Evolutionary conservation across 352 stramenopile genomes (phyloP), one percentile per base, ranked within the genome.

Genomic region (Thraustochytrium sp.): DNA sequence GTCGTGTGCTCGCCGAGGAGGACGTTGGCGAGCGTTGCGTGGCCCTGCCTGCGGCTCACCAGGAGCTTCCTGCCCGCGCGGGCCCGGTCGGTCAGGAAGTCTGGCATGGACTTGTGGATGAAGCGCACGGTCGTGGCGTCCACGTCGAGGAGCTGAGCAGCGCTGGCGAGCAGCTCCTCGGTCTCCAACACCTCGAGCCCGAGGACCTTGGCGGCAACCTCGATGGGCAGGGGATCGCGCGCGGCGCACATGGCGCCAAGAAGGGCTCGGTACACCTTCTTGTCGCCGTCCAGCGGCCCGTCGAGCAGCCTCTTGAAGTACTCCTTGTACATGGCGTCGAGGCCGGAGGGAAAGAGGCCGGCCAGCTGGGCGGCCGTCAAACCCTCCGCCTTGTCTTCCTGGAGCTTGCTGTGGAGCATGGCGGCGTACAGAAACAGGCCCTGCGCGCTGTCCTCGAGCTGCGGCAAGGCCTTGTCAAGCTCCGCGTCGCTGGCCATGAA

Each of bases 61-160:
- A 93, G 93, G 84, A 97, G 91, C 0, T 92, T 92, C 76, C 96
- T 97, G 92, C 97, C 96, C 56, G 97, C 96, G 86, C 98, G 94
- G 38, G 97, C 86, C 26, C 94, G 93, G 13, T 97, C 92, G 2
- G 90, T n/a, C n/a, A 75, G 63, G n/a, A 36, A 75, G 40, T 75
- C 63, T 11, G 37, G 4, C 63, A 75, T 75, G 63, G n/a, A 38
- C 63, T 75, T 75, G 40, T 75, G 63, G 29, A 75, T 34, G 3
- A 75, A 75, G 40, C 46, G 11, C n/a, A 75, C 1, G n/a, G 23
- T 26, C 1, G 9, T 2, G 23, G 36, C 31, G 55, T 9, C 55
- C 55, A 42, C 55, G 63, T 75, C 9, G 9, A 75, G 63, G 11
- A 75, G 40, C 11, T 75, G n/a, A 18, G 23, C 21, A 11, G 63